These are phyloP conservation scores for Cutaneotrichosporon cutaneum DNA, from an alignment of 1,284 basidiomycete genomes.

Conservation along the genomic window DNA sequence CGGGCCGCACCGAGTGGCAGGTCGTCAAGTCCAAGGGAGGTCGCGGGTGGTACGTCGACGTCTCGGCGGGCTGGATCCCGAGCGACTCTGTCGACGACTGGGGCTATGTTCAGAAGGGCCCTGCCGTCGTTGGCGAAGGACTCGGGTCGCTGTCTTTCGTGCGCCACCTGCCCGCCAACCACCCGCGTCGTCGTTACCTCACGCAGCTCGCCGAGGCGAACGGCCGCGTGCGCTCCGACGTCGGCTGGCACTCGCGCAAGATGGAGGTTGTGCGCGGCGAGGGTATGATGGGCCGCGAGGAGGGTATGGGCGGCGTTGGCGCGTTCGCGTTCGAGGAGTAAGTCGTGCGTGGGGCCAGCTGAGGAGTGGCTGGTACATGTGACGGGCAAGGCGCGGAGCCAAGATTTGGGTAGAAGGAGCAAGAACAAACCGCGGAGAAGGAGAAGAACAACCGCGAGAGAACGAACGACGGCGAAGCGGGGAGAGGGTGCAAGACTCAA, in stretches of 20 bases:
- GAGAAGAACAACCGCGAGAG: too few relatives aligned
- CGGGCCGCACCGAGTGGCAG: conserved; percentile 65
- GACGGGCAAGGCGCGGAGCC: background rate
- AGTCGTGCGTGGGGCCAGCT: background rate
- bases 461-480: background rate
- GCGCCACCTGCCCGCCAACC: conserved; percentile 51
- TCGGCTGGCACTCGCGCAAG: conserved; percentile 95
- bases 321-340: conserved; percentile 72
- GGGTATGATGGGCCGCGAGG: conserved; percentile 87
- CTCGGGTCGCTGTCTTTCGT: conserved; percentile 33
- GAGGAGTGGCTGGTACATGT: background rate
- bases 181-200: conserved; percentile 68
- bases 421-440: too few relatives aligned
- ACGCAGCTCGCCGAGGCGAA: conserved; percentile 73
- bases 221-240: conserved; percentile 81
- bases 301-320: conserved; percentile 88
- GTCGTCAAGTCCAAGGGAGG: conserved; percentile 87
- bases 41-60: conserved; percentile 92
- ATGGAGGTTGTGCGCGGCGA: conserved; percentile 93
- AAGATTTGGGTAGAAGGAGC: background rate
- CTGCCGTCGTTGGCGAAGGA: conserved; percentile 16
- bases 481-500: background rate
- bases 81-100: conserved; percentile 16
- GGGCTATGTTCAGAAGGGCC: conserved; percentile 14
- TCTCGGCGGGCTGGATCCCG: conserved; percentile 73